Conservation (phyloP, 331 rosid species). For the Ulmus americana region DNA sequence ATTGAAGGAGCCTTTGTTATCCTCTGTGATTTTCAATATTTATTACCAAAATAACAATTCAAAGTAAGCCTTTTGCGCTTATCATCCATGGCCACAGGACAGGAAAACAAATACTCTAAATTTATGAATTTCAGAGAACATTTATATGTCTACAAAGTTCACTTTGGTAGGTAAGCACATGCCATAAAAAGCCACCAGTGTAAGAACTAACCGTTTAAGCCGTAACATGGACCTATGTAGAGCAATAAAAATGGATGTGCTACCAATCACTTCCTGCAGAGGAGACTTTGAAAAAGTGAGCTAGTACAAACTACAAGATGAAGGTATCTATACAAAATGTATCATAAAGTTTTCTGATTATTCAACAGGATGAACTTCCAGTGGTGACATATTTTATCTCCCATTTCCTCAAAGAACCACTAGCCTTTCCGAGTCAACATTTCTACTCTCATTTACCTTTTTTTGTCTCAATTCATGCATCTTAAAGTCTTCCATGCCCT, state of each 20-base stretch:
- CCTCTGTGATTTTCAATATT: too few species aligned
- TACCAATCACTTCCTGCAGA: constrained; percentile 64
- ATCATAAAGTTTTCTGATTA: background rate
- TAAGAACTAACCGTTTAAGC: constrained; percentile 62
- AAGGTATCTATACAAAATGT: background rate
- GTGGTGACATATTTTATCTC: background rate
- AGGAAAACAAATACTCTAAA: too few species aligned
- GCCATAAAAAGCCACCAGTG: too few species aligned
- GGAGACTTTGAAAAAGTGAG: constrained; percentile 11
- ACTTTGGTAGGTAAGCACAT: too few species aligned
- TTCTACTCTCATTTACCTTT: background rate
- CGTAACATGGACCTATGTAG: constrained; percentile 79
- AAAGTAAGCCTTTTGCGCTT: too few species aligned
- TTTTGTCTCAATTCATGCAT: background rate
- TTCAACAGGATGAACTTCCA: background rate
- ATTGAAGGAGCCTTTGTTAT: too few species aligned
- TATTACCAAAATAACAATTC: too few species aligned
- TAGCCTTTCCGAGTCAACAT: too few species aligned
- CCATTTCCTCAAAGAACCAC: background rate
- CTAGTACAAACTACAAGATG: constrained; percentile 6
- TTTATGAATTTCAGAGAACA: too few species aligned
- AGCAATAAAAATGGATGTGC: constrained; percentile 67
- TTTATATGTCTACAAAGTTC: too few species aligned
- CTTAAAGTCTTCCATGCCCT: background rate
- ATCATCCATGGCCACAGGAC: too few species aligned